These are phyloP conservation scores for Aureobasidium sp. DNA, from an alignment of 2,329 filamentous ascomycete genomes.

Conservation along the genomic window DNA sequence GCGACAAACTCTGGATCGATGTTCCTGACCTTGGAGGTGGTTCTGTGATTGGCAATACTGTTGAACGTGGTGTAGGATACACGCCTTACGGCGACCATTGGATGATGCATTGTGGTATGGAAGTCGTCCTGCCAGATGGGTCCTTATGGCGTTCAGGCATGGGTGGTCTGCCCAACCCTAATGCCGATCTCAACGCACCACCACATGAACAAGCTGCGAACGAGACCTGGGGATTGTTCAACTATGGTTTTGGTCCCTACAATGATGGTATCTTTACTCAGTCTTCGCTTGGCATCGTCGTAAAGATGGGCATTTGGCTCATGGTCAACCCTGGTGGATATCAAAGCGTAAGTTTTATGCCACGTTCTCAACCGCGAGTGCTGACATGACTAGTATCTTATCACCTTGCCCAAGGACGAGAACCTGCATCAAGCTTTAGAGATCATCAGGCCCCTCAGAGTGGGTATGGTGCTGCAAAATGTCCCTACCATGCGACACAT, in stretches of 20 bases:
- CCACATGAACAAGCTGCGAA: slow-evolving; percentile 17
- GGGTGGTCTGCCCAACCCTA: slow-evolving; percentile 28
- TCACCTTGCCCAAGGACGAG: slow-evolving; percentile 41
- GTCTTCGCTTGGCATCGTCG: slow-evolving; percentile 28
- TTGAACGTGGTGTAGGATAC: slow-evolving; percentile 37
- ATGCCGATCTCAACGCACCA: slow-evolving; percentile 16
- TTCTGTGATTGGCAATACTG: slow-evolving; percentile 40
- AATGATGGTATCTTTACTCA: slow-evolving; percentile 30
- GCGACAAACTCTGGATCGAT: slow-evolving; percentile 32
- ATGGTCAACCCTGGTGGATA: slow-evolving; percentile 46
- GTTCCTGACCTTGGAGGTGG: slow-evolving; percentile 43
- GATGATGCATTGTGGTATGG: slow-evolving; percentile 36
- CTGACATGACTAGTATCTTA: slow-evolving; percentile 23
- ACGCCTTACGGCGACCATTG: slow-evolving; percentile 36
- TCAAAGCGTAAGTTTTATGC: slow-evolving; percentile 21
- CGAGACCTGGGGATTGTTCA: slow-evolving; percentile 23
- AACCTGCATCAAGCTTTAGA: slow-evolving; percentile 41
- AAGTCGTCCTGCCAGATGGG: slow-evolving; percentile 34
- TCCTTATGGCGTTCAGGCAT: slow-evolving; percentile 33
- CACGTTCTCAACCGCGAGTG: not conserved
- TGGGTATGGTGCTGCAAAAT: slow-evolving; percentile 37
- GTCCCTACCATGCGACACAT: slow-evolving; percentile 39
- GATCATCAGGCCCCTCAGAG: slow-evolving; percentile 38
- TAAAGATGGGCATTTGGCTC: slow-evolving; percentile 46
- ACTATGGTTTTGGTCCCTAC: slow-evolving; percentile 29